Percentiles rank a stretch among this genome's conserved stretches.
Evolutionary conservation across 306 rosid species (phyloP).

Genomic region (Benincasa hispida): DNA sequence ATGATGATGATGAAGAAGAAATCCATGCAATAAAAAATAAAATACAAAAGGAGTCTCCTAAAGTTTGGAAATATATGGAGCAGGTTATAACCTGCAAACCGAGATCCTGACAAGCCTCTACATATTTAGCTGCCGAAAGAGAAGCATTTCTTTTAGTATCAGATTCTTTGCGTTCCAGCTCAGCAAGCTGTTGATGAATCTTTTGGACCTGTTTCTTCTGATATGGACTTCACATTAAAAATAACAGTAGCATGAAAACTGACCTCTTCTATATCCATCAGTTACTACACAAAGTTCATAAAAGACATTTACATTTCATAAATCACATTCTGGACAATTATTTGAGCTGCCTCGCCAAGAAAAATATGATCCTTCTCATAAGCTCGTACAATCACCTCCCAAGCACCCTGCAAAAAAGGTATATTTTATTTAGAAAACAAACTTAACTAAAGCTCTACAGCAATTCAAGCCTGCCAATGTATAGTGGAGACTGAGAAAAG

Average conservation of each 20-base stretch:
- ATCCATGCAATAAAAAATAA: not conserved
- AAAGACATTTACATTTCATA: conserved; percentile 72
- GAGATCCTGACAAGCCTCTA: conserved; percentile 96
- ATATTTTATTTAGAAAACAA: not conserved
- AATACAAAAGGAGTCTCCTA: not conserved
- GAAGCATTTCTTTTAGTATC: conserved; percentile 81
- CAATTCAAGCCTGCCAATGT: not conserved
- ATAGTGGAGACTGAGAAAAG: not conserved
- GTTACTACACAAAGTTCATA: not conserved
- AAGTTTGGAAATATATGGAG: not conserved
- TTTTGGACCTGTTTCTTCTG: conserved; percentile 87
- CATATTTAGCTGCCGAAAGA: conserved; percentile 62
- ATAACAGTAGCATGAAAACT: conserved; percentile 4
- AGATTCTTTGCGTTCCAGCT: conserved; percentile 86
- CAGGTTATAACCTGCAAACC: conserved; percentile 67
- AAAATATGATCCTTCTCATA: conserved; percentile 80
- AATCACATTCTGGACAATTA: conserved; percentile 75
- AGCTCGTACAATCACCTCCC: conserved; percentile 66
- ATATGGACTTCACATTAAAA: conserved; percentile 50
- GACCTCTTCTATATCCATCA: not conserved
- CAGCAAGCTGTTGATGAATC: conserved; percentile 87
- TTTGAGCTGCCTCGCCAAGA: conserved; percentile 92
- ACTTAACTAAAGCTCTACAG: not conserved
- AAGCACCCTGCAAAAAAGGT: conserved; percentile 48
- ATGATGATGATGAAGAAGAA: too few species aligned